These are phyloP conservation scores for Geum urbanum DNA, from an alignment of 306 rosid species.

Conservation along the genomic window DNA sequence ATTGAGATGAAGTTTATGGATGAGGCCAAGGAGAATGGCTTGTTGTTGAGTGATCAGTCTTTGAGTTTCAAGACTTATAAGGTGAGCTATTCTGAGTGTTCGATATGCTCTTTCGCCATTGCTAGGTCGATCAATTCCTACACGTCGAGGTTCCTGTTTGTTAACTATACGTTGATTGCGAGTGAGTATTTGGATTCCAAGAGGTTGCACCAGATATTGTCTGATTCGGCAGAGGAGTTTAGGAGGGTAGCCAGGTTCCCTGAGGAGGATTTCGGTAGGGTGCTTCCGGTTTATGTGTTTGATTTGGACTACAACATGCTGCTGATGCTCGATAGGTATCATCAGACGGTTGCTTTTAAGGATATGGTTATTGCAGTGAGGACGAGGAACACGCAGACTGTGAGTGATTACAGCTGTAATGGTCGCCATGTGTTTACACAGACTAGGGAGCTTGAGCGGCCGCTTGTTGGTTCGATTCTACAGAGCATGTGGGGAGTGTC, in stretches of 20 bases:
- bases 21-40: conserved; percentile 48
- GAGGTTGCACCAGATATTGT: conserved; percentile 73
- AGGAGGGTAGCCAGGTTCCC: conserved; percentile 56
- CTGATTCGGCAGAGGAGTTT: conserved; percentile 64
- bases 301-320: conserved; percentile 56
- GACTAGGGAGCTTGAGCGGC: conserved; percentile 75
- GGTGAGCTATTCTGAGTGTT: conserved; percentile 44
- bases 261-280: conserved; percentile 66
- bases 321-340: conserved; percentile 77
- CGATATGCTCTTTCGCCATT: conserved; percentile 68
- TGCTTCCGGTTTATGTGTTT: conserved; percentile 83
- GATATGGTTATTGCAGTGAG: conserved; percentile 97
- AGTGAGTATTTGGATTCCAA: conserved; percentile 94
- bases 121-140: conserved; percentile 68
- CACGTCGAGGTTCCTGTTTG: conserved; percentile 85
- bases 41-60: conserved; percentile 64
- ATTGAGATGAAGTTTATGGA: conserved; percentile 60
- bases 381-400: conserved; percentile 77
- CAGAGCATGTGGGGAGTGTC: conserved; percentile 99
- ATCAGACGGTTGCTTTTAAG: conserved; percentile 82
- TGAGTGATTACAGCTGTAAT: conserved; percentile 90
- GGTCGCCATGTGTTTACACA: conserved; percentile 73
- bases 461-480: conserved; percentile 82
- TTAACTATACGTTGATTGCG: conserved; percentile 84
- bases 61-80: conserved; percentile 54